phyloP scores from a whole-genome alignment of 192 early-diverging fungal genomes.

The Coemansia sp. region DNA sequence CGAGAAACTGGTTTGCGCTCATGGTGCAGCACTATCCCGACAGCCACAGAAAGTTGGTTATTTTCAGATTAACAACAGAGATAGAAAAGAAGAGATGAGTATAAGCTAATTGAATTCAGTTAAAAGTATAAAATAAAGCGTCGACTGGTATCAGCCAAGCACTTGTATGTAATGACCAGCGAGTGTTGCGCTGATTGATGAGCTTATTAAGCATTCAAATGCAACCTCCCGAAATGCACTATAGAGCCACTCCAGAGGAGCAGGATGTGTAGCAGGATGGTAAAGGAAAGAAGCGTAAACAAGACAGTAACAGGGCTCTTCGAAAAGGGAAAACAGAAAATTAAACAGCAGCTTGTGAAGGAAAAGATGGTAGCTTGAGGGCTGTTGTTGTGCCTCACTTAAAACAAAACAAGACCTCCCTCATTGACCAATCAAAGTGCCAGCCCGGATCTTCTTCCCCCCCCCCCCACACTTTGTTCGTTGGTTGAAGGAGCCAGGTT shows the following conservation, averaged over 20 bases:
- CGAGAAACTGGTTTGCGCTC: slow-evolving; percentile 44
- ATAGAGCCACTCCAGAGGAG: background rate
- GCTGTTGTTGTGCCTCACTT: background rate
- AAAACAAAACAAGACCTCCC: background rate
- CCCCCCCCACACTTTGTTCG: background rate
- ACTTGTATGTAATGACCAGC: background rate
- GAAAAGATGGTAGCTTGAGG: background rate
- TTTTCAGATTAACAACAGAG: background rate
- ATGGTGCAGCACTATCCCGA: background rate
- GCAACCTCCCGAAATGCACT: slow-evolving; percentile 1
- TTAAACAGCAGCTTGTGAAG: background rate
- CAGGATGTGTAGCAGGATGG: background rate
- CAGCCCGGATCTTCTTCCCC: background rate
- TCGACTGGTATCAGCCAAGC: background rate
- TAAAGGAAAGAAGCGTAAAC: slow-evolving; percentile 6
- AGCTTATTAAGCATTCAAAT: slow-evolving; percentile 1
- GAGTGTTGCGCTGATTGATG: background rate
- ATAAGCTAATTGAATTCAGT: background rate
- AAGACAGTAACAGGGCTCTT: slow-evolving; percentile 2
- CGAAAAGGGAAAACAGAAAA: background rate
- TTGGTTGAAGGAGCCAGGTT: background rate
- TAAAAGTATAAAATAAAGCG: background rate
- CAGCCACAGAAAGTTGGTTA: background rate
- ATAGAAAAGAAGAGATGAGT: background rate
- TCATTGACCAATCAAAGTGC: background rate